Percentiles rank a stretch among this genome's conserved stretches.
Evolutionary conservation across 345 rosid species (phyloP).

Genomic region (Stellera chamaejasme): DNA sequence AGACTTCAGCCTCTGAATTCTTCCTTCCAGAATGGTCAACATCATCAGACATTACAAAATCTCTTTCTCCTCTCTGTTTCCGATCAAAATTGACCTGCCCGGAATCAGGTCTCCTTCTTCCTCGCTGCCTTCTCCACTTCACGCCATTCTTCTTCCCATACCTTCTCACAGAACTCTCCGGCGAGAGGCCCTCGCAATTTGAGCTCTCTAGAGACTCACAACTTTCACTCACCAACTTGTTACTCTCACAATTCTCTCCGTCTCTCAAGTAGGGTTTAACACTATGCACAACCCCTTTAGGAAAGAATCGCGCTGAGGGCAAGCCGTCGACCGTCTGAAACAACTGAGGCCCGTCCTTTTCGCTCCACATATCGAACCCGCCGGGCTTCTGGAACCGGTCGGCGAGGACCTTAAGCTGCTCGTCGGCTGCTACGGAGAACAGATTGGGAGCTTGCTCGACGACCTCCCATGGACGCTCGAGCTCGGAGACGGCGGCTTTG

Average conservation of each 20-base stretch:
- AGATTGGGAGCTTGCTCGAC: constrained; percentile 57
- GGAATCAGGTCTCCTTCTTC: constrained; percentile 6
- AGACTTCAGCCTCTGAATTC: constrained; percentile 17
- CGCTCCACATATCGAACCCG: constrained; percentile 79
- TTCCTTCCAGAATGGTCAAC: neutral
- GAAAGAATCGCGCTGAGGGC: constrained; percentile 83
- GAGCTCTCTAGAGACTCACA: constrained; percentile 1
- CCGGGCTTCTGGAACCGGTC: constrained; percentile 90
- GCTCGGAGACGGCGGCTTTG: constrained; percentile 76
- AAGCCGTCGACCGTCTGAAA: constrained; percentile 44
- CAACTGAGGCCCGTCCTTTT: constrained; percentile 64
- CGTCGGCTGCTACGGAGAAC: constrained; percentile 73
- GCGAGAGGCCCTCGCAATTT: neutral
- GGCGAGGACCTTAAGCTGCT: constrained; percentile 77
- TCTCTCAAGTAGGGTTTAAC: constrained; percentile 40
- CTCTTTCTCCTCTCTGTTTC: constrained; percentile 10
- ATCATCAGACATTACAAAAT: neutral
- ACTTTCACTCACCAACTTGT: neutral
- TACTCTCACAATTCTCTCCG: neutral
- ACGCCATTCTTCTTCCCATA: constrained; percentile 11
- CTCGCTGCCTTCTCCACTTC: constrained; percentile 21
- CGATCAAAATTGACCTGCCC: constrained; percentile 11
- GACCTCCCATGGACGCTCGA: constrained; percentile 86
- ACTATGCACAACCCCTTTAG: constrained; percentile 81
- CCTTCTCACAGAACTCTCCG: neutral